These are phyloP conservation scores for Dactylellina leptospora DNA, from an alignment of 2,329 filamentous ascomycete genomes.

Conservation along the genomic window DNA sequence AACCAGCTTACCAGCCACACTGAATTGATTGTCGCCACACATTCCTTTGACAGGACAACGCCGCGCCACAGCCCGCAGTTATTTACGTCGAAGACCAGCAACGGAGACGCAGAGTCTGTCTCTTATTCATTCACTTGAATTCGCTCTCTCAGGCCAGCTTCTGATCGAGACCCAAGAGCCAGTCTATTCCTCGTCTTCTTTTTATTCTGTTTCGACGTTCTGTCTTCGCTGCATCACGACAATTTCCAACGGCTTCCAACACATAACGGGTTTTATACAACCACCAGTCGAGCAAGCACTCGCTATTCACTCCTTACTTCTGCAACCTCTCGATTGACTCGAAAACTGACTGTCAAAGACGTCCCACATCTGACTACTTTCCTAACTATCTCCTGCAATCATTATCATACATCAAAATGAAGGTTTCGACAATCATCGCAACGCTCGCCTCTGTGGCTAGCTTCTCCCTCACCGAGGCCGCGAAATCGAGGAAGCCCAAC, in stretches of 20 bases:
- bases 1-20: slow-evolving; percentile 33
- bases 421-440: slow-evolving; percentile 18
- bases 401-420: slow-evolving; percentile 20
- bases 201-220: slow-evolving; percentile 25
- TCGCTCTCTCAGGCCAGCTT: slow-evolving; percentile 6
- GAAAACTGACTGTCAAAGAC: slow-evolving; percentile 6
- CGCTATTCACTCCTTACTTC: slow-evolving; percentile 19
- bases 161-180: slow-evolving; percentile 8
- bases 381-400: slow-evolving; percentile 5
- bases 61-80: not conserved
- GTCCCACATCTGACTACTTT: slow-evolving; percentile 1
- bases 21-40: slow-evolving; percentile 24
- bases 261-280: slow-evolving; percentile 7
- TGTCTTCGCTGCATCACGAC: slow-evolving; percentile 11
- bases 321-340: not conserved
- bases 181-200: slow-evolving; percentile 1
- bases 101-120: not conserved
- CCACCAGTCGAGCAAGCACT: slow-evolving; percentile 41
- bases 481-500: slow-evolving; percentile 26
- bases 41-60: slow-evolving; percentile 52
- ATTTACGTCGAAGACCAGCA: too few relatives aligned
- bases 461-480: slow-evolving; percentile 23
- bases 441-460: slow-evolving; percentile 14
- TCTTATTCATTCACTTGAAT: not conserved
- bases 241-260: slow-evolving; percentile 39